Evolutionary conservation across 257 asterid species (phyloP), one percentile per base, ranked within the genome.

Genomic region (Ligustrum vulgare): DNA sequence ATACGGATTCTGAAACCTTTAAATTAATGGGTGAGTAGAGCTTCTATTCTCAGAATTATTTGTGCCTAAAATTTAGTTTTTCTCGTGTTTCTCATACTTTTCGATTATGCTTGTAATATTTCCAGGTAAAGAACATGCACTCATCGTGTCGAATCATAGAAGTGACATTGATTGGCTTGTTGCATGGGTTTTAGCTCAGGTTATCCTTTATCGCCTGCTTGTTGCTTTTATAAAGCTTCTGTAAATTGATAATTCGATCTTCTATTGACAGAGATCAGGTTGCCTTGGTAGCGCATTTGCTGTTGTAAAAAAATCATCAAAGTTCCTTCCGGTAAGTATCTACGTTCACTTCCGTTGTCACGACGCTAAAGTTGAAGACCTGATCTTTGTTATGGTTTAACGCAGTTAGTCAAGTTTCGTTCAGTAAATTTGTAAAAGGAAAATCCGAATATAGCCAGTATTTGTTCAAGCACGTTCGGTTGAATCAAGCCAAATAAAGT

Each of bases 141-240:
- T 94, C 75, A 86, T 92, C 77, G 82, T 92, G 23, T 79, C 77
- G 70, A 94, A 92, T 80, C 99, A 94, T 87, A 86, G 81, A 84
- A 92, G 99, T 83, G 99, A 94, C 82, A 92, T 94, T 68, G 99
- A 94, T 82, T 94, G 99, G 99, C 97, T 94, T 79, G 99, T 94
- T 72, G 99, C 98, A 83, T 94, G 98, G 98, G 86, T 94, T 77
- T 72, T 92, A 72, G 96, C 98, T 80, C 99, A 94, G 99, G 99
- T 94, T 39, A 39, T 39, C 47, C 15, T 0, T 72, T 71, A 82
- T 66, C 49, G 23, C 60, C 72, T 73, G 25, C 67, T 41, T 78
- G 72, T 76, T 77, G 77, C 70, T 78, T 71, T 63, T 20, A 56
- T 9, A 32, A 72, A 66, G 67, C 76, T 75, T 75, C 62, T 72